Base-by-base conservation (phyloP, 2,329 filamentous ascomycete genomes). In the Cladosporium sp. region DNA sequence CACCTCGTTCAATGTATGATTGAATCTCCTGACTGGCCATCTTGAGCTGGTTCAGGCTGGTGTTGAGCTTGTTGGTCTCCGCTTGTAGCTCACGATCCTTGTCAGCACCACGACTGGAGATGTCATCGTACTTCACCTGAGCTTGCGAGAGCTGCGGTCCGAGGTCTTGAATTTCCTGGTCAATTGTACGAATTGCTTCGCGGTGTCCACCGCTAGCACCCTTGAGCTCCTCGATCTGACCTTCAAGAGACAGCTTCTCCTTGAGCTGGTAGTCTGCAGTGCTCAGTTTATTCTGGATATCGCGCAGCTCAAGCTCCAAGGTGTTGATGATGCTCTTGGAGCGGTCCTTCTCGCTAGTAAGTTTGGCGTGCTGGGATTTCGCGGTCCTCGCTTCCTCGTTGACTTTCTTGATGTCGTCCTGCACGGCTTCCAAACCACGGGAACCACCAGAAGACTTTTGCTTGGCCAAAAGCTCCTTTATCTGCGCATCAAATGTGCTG, bases 381-480 rank as follows among this genome's bases (percentile, higher is more conserved):
- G 88, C 79, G 26, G 80, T 80, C 64, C 89, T 87, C 70, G 88
- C 84, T 74, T 91, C 87, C 67, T 93, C 91, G 24, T 85, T 86
- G 65, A 89, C 84, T 21, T 81, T 79, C 58, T 87, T 87, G 68
- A 93, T 87, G 58, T 93, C 87, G 63, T 91, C 88, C 72, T 95
- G 91, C 63, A 98, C 93, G 70, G 95, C 91, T 64, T 96, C 91
- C 7, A 92, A 85, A 34, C 91, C 91, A 68, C 92, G 87, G 15
- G 87, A 85, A 11, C 84, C 78, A 14, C 86, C 86, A 30, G 85
- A 83, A 15, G 89, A 86, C 73, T 90, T 88, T 74, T 97, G 91
- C 71, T 93, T 92, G 10, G 88, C 88, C 66, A 87, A 84, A 59
- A 97, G 86, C 64, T 91, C 88, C 65, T 90, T 84, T 59, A 97